Base-by-base conservation (phyloP, 257 asterid species). In the Phtheirospermum japonicum region DNA sequence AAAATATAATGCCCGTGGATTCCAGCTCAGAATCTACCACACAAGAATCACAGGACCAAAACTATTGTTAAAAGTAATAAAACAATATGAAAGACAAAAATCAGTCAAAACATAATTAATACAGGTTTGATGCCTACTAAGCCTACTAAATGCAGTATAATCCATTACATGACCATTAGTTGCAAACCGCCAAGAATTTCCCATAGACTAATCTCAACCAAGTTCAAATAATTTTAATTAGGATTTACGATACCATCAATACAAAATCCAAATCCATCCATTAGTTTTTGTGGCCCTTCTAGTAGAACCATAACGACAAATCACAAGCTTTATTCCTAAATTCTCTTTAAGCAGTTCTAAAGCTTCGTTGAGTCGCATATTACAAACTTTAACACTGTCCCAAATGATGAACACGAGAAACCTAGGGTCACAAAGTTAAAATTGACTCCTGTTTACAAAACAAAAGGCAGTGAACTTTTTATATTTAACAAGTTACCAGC, bases 1-100 rank as follows among this genome's bases (percentile, higher is more conserved):
- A 71, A 86, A 92, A 86, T 85, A 85, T 12, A 86, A 42, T 39
- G 96, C 84, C 55, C 96, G 84, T 5, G 99, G 99, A 43, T 58
- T 78, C 99, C 95, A 84, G 85, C 99, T 92, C 78, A 92, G 79
- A 36, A 85, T 77, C 97, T 92, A 72, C 73, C 73, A 51, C 5
- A 73, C 32, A 58, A 40, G 16, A 65, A 71, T 39, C 34, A 40
- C 46, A 37, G 60, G 50, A 59, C 59, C 58, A 49, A 66, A 66
- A 43, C n/a, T n/a, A 57, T 10, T 10, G 53, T 14, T 23, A 17
- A 78, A 23, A 6, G 12, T 7, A 8, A 36, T 18, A 59, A 17
- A 60, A 20, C 59, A 52, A 51, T 20, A 10, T 20, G 42, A 64
- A 59, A 28, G 13, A 45, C 34, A 19, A 2, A 49, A 46, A 28